Evolutionary conservation across 2,329 filamentous ascomycete genomes (phyloP), one percentile per base, ranked within the genome.

Genomic region (Pseudogymnoascus sp.): DNA sequence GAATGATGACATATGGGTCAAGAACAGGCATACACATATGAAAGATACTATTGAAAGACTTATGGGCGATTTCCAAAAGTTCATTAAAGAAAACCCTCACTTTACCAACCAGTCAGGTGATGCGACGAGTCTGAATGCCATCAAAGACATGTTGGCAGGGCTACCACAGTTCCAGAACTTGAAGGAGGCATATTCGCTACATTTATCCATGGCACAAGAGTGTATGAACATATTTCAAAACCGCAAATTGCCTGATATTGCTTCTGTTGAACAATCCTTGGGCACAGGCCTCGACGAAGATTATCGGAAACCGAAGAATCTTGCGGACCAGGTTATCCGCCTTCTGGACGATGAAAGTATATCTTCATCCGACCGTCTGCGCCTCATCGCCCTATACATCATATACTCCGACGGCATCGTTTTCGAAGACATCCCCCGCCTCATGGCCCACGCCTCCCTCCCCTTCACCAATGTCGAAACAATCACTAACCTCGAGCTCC

Each of bases 111-210:
- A 86, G 72, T 80, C 83, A 66, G 83, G 83, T 67, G 84, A 89
- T 63, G 83, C 87, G 33, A 88, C 88, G 42, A 96, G 85, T 72
- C 80, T 99, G 63, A 96, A 93, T 76, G 89, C 90, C 26, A 96
- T 99, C 76, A 91, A 95, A 72, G 93, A 97, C 75, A 99, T 99
- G 95, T 79, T 99, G 77, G 95, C 91, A 13, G 93, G 93, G 7
- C 78, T 99, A 64, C 92, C 93, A 11, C 91, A 97, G 72, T 99
- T 97, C 72, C 91, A 96, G 71, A 89, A 96, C 75, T 91, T 95
- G 81, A 97, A 97, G 75, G 91, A 96, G 72, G 88, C 91, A 1
- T 99, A 97, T 75, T 95, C 93, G 0, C 79, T 99, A 62, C 95
- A 99, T 76, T 80, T 99, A 44, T 93, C 88, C 68, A 97, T 99